Base-by-base conservation (phyloP, 2,329 filamentous ascomycete genomes). In the Neurospora crassa region DNA sequence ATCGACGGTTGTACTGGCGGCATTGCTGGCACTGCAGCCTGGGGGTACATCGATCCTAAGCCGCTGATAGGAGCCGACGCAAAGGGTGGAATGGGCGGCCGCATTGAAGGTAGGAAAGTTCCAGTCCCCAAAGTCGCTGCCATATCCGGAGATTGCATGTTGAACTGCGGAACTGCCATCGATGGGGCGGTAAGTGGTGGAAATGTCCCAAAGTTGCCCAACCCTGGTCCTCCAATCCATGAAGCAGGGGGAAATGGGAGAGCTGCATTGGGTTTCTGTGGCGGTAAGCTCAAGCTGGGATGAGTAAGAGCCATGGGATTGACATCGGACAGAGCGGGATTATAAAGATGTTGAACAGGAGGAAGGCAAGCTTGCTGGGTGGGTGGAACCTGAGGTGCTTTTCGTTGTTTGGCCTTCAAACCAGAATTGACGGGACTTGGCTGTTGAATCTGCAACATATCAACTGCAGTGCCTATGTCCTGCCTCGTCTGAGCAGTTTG, bases 281-380 rank as follows among this genome's bases (percentile, higher is more conserved):
- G 53, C 29, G 37, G 53, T 16, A 63, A 37, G 53, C 8, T 63
- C 53, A 63, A 37, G 53, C 16, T 37, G 24, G 53, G 29, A 63
- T 63, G 37, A n/a, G 20, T 24, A 20, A 5, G 34, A 59, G 70
- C 71, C 37, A 73, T 63, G 3, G 72, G 73, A 41, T 75, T 74
- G 10, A 76, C 68, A 67, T 74, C 75, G 16, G 20, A 14, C 18
- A 40, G 18, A 12, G 40, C 24, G 7, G 45, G n/a, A 4, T 63
- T 34, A 29, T 16, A 63, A 34, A 16, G 8, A 37, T 37, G 24
- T 16, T 59, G 47, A 24, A 2, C 34, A 34, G 1, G 47, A 18
- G 47, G 47, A 59, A 7, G 12, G 14, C 12, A 59, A 29, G 24
- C 14, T 59, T 34, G 47, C 14, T 63, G 53, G 7, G 8, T 63